These are phyloP conservation scores for Fraxinus anomala DNA, from an alignment of 257 asterid genomes.

Conservation along the genomic window DNA sequence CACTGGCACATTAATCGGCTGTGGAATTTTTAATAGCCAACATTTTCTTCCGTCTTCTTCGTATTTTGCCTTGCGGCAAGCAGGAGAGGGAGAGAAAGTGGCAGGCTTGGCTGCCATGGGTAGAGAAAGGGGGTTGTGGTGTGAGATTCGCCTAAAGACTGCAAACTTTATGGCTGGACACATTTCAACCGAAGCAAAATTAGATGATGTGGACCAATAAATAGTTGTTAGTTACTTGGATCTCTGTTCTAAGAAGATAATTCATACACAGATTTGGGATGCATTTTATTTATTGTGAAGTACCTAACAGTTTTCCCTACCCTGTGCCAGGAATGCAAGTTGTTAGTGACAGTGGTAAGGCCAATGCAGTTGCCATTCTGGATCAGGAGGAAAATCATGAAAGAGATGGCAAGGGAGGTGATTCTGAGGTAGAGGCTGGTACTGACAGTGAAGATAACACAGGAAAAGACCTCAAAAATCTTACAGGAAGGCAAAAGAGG, in stretches of 20 bases:
- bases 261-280: neutral
- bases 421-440: constrained; percentile 45
- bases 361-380: constrained; percentile 25
- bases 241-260: neutral
- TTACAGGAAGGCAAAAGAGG: constrained; percentile 75
- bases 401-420: constrained; percentile 34
- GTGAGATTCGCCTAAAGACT: neutral
- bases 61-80: neutral
- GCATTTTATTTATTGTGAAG: neutral
- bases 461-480: constrained; percentile 41
- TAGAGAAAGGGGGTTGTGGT: neutral
- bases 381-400: constrained; percentile 41
- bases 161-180: neutral
- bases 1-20: neutral
- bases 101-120: neutral
- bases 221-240: neutral
- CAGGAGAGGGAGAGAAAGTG: neutral
- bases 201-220: neutral
- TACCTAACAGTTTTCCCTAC: constrained; percentile 8
- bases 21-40: neutral
- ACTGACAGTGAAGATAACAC: constrained; percentile 37
- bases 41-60: neutral
- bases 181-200: neutral
- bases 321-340: constrained; percentile 42
- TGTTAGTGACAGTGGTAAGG: constrained; percentile 25